Evolutionary conservation across 1,284 basidiomycete genomes (phyloP).

Genomic region (Fomes fomentarius): DNA sequence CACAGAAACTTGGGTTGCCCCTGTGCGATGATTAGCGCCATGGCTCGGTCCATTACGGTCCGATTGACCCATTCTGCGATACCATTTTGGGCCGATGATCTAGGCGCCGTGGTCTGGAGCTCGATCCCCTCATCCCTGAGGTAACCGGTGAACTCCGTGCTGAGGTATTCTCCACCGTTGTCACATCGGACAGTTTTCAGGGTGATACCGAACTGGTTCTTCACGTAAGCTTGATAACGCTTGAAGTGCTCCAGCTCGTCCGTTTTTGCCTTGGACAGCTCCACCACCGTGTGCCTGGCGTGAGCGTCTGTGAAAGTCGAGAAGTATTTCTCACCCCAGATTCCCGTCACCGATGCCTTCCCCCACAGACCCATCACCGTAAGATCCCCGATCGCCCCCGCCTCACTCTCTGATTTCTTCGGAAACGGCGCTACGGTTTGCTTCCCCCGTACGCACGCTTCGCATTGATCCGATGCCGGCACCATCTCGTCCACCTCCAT

Average conservation of each 20-base stretch:
- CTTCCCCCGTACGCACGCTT: conserved; percentile 4
- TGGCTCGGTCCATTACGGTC: not conserved
- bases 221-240: conserved; percentile 25
- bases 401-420: conserved; percentile 18
- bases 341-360: conserved; percentile 31
- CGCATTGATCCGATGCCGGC: conserved; percentile 7
- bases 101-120: not conserved
- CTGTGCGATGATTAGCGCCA: conserved; percentile 21
- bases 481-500: conserved; percentile 3
- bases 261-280: conserved; percentile 28
- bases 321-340: conserved; percentile 30
- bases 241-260: conserved; percentile 28
- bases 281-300: conserved; percentile 19
- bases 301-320: conserved; percentile 33
- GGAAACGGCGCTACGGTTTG: not conserved
- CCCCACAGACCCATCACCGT: conserved; percentile 44
- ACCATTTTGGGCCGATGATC: conserved; percentile 10
- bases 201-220: conserved; percentile 3
- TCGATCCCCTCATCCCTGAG: not conserved
- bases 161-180: conserved; percentile 35
- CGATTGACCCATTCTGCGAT: not conserved
- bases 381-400: conserved; percentile 34
- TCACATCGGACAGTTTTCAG: conserved; percentile 31
- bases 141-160: conserved; percentile 14
- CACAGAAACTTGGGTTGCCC: conserved; percentile 26